phyloP scores from a whole-genome alignment of 176 grass and related monocot species.

The Calamus simplicifolius region DNA sequence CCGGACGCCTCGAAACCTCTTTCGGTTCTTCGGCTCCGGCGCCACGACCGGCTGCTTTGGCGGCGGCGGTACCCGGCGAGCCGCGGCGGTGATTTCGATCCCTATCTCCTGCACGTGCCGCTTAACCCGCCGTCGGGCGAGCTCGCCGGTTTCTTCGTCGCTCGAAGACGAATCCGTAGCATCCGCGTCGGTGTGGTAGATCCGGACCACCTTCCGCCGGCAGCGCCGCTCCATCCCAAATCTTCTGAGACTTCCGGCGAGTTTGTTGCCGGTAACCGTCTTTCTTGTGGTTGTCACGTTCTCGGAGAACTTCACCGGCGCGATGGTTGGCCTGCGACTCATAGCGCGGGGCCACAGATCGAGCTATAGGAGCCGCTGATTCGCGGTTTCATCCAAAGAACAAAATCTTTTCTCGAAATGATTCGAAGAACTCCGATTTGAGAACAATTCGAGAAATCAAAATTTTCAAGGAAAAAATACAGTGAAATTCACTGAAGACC shows the following conservation, averaged over 20 bases:
- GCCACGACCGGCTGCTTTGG: not conserved
- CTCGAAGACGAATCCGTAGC: conserved; percentile 12
- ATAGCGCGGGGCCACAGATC: too few species aligned
- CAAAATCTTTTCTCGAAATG: too few species aligned
- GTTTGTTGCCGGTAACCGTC: too few species aligned
- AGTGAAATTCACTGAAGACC: too few species aligned
- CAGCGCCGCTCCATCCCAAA: not conserved
- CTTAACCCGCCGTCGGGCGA: not conserved
- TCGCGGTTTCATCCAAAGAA: too few species aligned
- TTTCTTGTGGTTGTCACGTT: not conserved
- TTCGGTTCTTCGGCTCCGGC: not conserved
- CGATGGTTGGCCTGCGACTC: too few species aligned
- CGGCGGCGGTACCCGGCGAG: not conserved
- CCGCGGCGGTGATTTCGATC: too few species aligned
- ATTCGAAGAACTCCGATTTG: too few species aligned
- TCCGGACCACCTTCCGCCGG: conserved; percentile 2
- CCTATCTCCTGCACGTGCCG: too few species aligned
- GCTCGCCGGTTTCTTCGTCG: not conserved
- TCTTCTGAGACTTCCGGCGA: not conserved
- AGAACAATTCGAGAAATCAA: too few species aligned
- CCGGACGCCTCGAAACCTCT: conserved; percentile 18
- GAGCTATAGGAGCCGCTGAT: too few species aligned
- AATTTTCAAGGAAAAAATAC: too few species aligned
- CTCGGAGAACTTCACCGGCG: conserved; percentile 6
- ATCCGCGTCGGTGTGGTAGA: conserved; percentile 11